Conservation (phyloP, 768 basidiomycete genomes). For the Suillus occidentalis region DNA sequence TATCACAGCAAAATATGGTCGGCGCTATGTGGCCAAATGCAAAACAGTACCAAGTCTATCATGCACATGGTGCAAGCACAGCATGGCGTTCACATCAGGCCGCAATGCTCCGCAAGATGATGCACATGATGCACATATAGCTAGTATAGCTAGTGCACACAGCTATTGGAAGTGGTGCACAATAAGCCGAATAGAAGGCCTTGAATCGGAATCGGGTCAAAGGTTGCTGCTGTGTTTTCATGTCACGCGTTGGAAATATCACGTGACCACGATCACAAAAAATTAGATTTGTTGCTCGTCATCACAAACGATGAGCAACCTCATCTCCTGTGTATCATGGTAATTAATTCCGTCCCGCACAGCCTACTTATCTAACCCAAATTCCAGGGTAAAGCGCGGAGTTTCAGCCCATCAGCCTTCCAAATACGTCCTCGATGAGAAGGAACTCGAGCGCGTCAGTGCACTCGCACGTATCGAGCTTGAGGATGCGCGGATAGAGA, state of each 20-base stretch:
- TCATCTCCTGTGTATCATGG: constrained; percentile 75
- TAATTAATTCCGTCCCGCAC: constrained; percentile 15
- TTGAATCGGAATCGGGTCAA: too few species aligned
- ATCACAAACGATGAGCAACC: constrained; percentile 55
- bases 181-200: too few species aligned
- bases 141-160: too few species aligned
- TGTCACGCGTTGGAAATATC: not conserved
- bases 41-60: not conserved
- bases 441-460: constrained; percentile 88
- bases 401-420: constrained; percentile 70
- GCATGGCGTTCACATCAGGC: too few species aligned
- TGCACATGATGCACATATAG: too few species aligned
- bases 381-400: constrained; percentile 74
- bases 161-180: too few species aligned
- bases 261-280: not conserved
- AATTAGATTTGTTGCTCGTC: not conserved
- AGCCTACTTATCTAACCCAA: constrained; percentile 1
- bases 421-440: constrained; percentile 89
- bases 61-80: not conserved
- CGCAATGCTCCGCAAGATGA: too few species aligned
- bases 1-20: not conserved
- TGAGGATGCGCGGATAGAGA: constrained; percentile 85
- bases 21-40: not conserved
- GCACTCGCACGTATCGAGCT: constrained; percentile 83
- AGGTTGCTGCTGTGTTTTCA: too few species aligned